Evolutionary conservation across 768 basidiomycete genomes (phyloP), one percentile per base, ranked within the genome.

Genomic region (Termitomyces heimii): DNA sequence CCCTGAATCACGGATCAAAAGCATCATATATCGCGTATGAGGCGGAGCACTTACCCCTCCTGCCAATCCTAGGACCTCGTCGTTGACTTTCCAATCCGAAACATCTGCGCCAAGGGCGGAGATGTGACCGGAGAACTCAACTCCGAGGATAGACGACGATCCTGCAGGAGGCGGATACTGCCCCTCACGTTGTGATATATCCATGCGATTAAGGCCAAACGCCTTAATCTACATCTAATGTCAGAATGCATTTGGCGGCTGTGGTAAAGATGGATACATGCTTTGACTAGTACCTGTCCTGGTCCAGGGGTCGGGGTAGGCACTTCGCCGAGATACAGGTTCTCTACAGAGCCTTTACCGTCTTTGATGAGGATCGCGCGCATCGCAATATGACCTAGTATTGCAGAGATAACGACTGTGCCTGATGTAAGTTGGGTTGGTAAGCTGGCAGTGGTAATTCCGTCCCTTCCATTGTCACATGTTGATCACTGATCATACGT

Each of bases 121-220:
- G 48, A 93, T 77, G 3, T 66, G 67, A 5, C 92, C 90, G 24
- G 92, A 83, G 68, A 95, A 96, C 70, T 96, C 94, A 44, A 94
- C 89, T 4, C 94, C 93, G 9, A 95, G 77, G 66, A 94, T 86
- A 7, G 77, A 71, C 35, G 87, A 85, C 20, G 83, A 81, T 42
- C 86, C 88, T n/a, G 85, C 77, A 31, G 93, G 92, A n/a, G 79
- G 71, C 18, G 89, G 86, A 67, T 94, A 94, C n/a, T 68, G 64
- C 0, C 87, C 89, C 66, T 84, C 77, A 6, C 88, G 82, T 68
- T 92, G 93, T 6, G 62, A 52, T 54, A 92, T 77, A 66, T 95
- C 93, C 92, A 92, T 86, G 31, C 94, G 80, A 71, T 95, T 95
- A 58, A 95, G 71, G n/a, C 92, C 91, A 68, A 95, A 94, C 1